Evolutionary conservation across 208 protist species (phyloP).

Genomic region (Phytomonas sp.): DNA sequence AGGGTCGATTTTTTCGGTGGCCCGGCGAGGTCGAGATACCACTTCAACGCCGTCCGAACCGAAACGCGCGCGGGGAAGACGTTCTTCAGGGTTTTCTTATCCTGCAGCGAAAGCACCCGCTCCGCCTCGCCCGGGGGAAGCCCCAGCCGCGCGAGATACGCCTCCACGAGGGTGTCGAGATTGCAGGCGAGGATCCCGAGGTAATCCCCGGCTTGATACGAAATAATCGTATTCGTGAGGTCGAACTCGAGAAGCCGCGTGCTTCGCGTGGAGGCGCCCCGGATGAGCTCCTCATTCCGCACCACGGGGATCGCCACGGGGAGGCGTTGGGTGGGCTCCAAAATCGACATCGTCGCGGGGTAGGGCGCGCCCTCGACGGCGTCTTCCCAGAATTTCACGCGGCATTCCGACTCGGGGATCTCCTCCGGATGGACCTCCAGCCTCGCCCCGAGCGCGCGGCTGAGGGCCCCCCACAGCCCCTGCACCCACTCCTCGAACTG

Average conservation of each 20-base stretch:
- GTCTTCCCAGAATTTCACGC: slow-evolving; percentile 77
- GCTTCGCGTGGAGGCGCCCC: slow-evolving; percentile 28
- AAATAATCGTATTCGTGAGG: slow-evolving; percentile 76
- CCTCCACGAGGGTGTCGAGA: slow-evolving; percentile 66
- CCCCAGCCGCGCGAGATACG: slow-evolving; percentile 54
- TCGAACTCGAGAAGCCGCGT: slow-evolving; percentile 86
- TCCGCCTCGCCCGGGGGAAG: slow-evolving; percentile 44
- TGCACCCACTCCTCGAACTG: slow-evolving; percentile 81
- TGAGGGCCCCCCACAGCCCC: slow-evolving; percentile 77
- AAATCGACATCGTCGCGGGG: slow-evolving; percentile 81
- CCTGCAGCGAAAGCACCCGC: slow-evolving; percentile 78
- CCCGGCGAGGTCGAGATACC: slow-evolving; percentile 85
- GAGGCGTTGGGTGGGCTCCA: slow-evolving; percentile 79
- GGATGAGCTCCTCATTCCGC: slow-evolving; percentile 70
- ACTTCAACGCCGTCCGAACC: slow-evolving; percentile 77
- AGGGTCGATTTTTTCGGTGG: slow-evolving; percentile 86
- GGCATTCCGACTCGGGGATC: slow-evolving; percentile 77
- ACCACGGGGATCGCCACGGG: slow-evolving; percentile 74
- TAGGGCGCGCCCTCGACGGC: slow-evolving; percentile 66
- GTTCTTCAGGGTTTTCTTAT: slow-evolving; percentile 82
- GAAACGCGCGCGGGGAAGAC: slow-evolving; percentile 75
- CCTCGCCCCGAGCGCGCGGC: slow-evolving; percentile 60
- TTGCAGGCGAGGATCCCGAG: slow-evolving; percentile 92
- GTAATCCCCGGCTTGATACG: slow-evolving; percentile 93
- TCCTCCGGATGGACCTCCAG: slow-evolving; percentile 59